Percentiles rank a stretch among this genome's conserved stretches.
Evolutionary conservation across 169 alveolate genomes (phyloP).

Genomic region (Plasmodium fragile): DNA sequence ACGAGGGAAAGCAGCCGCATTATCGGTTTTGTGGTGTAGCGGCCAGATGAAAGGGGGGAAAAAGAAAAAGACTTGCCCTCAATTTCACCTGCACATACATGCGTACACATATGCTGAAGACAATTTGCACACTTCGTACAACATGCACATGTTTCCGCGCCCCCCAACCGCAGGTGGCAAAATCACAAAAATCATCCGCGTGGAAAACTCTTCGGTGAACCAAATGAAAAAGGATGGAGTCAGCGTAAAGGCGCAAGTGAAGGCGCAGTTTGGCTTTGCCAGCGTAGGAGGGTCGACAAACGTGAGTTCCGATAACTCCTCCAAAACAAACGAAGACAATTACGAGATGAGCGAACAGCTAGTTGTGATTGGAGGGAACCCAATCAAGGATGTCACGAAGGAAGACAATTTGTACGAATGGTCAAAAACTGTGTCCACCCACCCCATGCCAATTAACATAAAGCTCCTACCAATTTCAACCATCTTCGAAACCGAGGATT

Average conservation of each 20-base stretch:
- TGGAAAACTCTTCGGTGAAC: conserved; percentile 80
- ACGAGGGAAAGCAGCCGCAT: background rate
- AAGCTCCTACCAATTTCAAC: conserved; percentile 75
- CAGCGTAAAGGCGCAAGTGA: conserved; percentile 80
- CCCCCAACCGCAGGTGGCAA: conserved; percentile 83
- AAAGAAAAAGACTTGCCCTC: background rate
- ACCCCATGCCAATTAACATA: conserved; percentile 87
- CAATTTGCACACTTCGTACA: background rate
- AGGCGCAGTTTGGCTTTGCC: conserved; percentile 78
- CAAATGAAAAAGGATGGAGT: conserved; percentile 80
- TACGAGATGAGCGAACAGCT: conserved; percentile 77
- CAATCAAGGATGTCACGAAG: conserved; percentile 83
- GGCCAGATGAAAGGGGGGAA: background rate
- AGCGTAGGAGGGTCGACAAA: conserved; percentile 49
- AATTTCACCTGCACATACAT: background rate
- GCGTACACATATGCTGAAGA: background rate
- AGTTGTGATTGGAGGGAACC: conserved; percentile 87
- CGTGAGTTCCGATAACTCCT: conserved; percentile 21
- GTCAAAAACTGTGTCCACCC: conserved; percentile 79
- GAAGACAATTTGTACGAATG: conserved; percentile 80
- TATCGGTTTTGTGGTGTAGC: background rate
- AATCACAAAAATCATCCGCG: conserved; percentile 85
- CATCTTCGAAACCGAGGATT: conserved; percentile 44
- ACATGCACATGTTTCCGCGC: background rate
- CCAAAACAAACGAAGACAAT: conserved; percentile 7